phyloP scores from a whole-genome alignment of 441 rosid genomes.

The Pelargonium australe region DNA sequence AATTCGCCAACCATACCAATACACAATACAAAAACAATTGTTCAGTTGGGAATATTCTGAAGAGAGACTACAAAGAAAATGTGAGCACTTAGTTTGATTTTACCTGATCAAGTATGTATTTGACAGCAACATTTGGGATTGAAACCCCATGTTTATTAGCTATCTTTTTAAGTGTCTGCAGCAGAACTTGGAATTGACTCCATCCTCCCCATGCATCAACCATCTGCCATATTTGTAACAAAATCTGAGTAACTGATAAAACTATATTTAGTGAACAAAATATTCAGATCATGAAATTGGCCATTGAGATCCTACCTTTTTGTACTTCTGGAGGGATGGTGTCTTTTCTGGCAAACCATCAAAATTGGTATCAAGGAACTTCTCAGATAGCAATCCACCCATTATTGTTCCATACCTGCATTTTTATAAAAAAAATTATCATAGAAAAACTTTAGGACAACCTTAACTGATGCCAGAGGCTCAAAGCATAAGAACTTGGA shows the following conservation, averaged over 20 bases:
- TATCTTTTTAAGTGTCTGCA: constrained; percentile 58
- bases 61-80: not conserved
- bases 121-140: constrained; percentile 85
- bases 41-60: not conserved
- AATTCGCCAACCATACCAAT: constrained; percentile 12
- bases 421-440: constrained; percentile 12
- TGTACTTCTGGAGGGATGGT: constrained; percentile 88
- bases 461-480: constrained; percentile 12
- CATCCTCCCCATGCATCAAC: constrained; percentile 99
- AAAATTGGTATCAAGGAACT: constrained; percentile 81
- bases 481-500: not conserved
- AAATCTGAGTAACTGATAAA: constrained; percentile 4
- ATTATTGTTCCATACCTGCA: constrained; percentile 87
- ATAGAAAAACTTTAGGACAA: constrained; percentile 10
- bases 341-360: constrained; percentile 73
- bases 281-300: too few species aligned
- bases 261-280: not conserved
- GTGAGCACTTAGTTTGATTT: not conserved
- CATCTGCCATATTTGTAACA: constrained; percentile 43
- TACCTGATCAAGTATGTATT: constrained; percentile 81
- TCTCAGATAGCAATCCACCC: constrained; percentile 94
- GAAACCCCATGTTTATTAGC: constrained; percentile 81
- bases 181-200: constrained; percentile 73
- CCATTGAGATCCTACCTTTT: constrained; percentile 42
- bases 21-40: not conserved